Percentiles rank a stretch among this genome's conserved stretches.
Conservation (phyloP, 2,329 filamentous ascomycete genomes). For the Diplodia scrobiculata region DNA sequence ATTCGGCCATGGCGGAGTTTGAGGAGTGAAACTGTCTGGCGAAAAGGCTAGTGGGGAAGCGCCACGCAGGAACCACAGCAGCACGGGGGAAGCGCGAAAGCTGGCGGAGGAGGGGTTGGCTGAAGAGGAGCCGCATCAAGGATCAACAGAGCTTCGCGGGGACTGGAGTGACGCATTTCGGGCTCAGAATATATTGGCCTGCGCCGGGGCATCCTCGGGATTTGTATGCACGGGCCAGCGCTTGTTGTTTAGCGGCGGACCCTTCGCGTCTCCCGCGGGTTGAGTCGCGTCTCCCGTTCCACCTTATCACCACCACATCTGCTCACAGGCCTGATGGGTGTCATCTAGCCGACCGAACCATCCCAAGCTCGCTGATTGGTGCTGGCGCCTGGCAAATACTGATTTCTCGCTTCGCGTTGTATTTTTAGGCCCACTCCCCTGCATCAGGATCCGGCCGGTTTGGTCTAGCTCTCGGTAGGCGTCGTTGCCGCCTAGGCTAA, state of each 20-base stretch:
- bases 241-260: background rate
- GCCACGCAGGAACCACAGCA: background rate
- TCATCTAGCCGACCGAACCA: background rate
- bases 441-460: conserved; percentile 31
- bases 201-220: conserved; percentile 14
- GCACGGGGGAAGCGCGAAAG: conserved; percentile 5
- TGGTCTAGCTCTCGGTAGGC: conserved; percentile 28
- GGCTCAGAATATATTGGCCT: conserved; percentile 6
- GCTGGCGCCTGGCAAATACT: background rate
- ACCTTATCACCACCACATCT: background rate
- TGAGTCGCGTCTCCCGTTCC: background rate
- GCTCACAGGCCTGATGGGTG: background rate
- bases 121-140: conserved; percentile 1
- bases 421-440: conserved; percentile 17
- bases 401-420: background rate
- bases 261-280: background rate
- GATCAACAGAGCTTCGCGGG: background rate
- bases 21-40: conserved; percentile 1
- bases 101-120: background rate
- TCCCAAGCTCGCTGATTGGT: background rate
- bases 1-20: conserved; percentile 8
- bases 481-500: conserved; percentile 25
- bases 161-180: conserved; percentile 5
- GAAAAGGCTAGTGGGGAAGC: background rate
- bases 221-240: background rate